These are phyloP conservation scores for Ricinus communis DNA, from an alignment of 345 rosid species.

Conservation along the genomic window DNA sequence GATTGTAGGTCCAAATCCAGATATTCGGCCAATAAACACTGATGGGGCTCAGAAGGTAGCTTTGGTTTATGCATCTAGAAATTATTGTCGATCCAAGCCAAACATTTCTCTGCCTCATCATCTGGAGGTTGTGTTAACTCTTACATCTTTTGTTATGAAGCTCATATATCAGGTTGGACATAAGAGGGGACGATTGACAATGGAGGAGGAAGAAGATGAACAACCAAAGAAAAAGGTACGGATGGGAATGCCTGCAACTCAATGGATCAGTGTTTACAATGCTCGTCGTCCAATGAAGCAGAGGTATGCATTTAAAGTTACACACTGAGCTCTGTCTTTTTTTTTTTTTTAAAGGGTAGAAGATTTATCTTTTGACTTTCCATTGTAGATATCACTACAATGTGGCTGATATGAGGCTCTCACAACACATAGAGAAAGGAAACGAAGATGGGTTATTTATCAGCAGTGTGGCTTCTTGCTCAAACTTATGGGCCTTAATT, in stretches of 20 bases:
- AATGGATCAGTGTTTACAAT: conserved; percentile 95
- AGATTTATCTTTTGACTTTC: conserved; percentile 19
- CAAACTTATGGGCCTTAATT: conserved; percentile 93
- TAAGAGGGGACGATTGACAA: conserved; percentile 84
- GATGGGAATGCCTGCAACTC: conserved; percentile 98
- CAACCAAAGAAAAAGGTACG: conserved; percentile 93
- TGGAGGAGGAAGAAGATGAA: conserved; percentile 90
- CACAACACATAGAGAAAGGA: conserved; percentile 86
- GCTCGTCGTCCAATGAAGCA: conserved; percentile 98
- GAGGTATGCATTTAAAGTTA: conserved; percentile 45
- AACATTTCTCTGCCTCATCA: neutral
- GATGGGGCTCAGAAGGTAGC: conserved; percentile 96
- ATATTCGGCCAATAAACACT: conserved; percentile 91
- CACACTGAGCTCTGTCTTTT: conserved; percentile 11
- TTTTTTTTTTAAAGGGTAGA: conserved; percentile 5
- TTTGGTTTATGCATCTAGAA: conserved; percentile 10
- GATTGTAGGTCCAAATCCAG: conserved; percentile 87
- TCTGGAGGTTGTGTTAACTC: conserved; percentile 17
- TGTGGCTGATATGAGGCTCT: conserved; percentile 73
- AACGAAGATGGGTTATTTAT: conserved; percentile 84
- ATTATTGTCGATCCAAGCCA: conserved; percentile 1
- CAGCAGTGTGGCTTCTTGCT: conserved; percentile 87
- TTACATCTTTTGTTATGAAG: conserved; percentile 44
- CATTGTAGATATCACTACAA: conserved; percentile 86
- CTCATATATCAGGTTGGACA: conserved; percentile 93